Evolutionary conservation across 257 asterid species (phyloP), one percentile per base, ranked within the genome.

Genomic region (Catharanthus roseus): DNA sequence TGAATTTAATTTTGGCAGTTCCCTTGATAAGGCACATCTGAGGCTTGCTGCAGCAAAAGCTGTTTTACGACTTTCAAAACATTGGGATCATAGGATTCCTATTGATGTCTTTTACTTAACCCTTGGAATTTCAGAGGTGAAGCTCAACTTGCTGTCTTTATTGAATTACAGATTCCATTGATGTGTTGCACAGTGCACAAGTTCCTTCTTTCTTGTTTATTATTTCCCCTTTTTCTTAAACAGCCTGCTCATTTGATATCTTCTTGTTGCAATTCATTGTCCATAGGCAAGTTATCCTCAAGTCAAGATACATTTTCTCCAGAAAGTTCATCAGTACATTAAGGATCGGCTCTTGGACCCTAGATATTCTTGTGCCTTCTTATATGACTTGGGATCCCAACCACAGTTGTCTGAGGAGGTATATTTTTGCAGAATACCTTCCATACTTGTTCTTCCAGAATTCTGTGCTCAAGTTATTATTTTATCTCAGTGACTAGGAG

Each of bases 41-140:
- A 95, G 83, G 85, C 97, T 95, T 77, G 96, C 96, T 79, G 99
- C 99, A 44, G 98, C 96, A 28, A 95, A 95, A 79, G 91, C 99
- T 77, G 81, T 95, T 80, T 98, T 95, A 82, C 99, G 99, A 73
- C 81, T 95, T 39, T 92, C 95, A 49, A 95, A 84, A 80, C 86
- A 82, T 73, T 95, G 99, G 99, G 99, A 95, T 77, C 92, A 92
- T 68, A 92, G 87, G 83, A 90, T 95, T 82, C 96, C 99, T 0
- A 77, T 83, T 68, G 95, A 92, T 80, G 87, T 90, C 74, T 84
- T 92, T 79, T 88, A 92, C 80, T 86, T 87, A 56, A 79, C 99
- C 49, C 75, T 95, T 76, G 86, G 86, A 78, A 85, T 89, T 74
- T 83, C 96, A 45, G 99, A 91, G 96, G 99, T 91, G 82, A 74